Conservation (phyloP, 75 land plant genomes). For the Picea sitchensis region DNA sequence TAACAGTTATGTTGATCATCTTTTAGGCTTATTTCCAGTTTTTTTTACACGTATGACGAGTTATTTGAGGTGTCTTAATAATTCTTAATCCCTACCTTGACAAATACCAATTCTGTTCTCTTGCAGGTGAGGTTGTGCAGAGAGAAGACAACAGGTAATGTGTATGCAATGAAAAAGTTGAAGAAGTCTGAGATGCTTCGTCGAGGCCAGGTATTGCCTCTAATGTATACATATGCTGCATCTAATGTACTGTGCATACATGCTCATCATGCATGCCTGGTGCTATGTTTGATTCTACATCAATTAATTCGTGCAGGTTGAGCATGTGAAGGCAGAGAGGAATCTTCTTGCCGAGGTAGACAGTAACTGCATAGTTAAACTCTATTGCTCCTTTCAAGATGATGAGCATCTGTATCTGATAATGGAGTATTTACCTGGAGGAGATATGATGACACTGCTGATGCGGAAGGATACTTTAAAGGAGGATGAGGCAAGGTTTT, state of each 20-base stretch:
- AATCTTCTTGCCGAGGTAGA: conserved; percentile 95
- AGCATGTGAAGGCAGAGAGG: conserved; percentile 97
- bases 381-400: conserved; percentile 96
- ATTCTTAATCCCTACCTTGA: background rate
- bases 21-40: background rate
- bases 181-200: conserved; percentile 98
- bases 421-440: conserved; percentile 95
- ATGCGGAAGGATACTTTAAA: conserved; percentile 94
- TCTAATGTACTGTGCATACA: background rate
- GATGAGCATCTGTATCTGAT: conserved; percentile 85
- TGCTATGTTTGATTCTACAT: background rate
- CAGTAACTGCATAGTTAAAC: conserved; percentile 94
- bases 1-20: background rate
- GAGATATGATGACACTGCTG: conserved; percentile 97
- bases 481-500: conserved; percentile 94
- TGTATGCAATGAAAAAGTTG: conserved; percentile 94
- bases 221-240: background rate
- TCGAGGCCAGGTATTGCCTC: conserved; percentile 80
- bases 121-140: conserved; percentile 88
- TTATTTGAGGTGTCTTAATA: background rate
- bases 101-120: background rate
- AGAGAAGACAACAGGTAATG: conserved; percentile 82
- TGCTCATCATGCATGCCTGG: background rate
- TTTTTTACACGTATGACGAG: background rate
- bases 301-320: conserved; percentile 53